Conservation (phyloP, 192 early-diverging fungal species). For the Backusella luteola region DNA sequence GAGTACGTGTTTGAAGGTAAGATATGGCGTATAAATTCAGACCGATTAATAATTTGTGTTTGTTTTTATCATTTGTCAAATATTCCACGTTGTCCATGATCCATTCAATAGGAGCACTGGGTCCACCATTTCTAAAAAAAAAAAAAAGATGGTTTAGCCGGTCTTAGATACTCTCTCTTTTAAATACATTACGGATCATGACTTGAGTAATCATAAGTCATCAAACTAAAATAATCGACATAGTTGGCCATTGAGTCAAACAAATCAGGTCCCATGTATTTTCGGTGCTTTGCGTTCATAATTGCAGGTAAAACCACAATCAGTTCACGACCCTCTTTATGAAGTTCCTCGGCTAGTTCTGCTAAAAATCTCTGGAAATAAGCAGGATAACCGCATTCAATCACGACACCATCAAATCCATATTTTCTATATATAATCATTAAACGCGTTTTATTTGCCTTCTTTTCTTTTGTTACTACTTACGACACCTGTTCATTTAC, state of each 20-base stretch:
- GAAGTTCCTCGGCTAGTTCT: conserved; percentile 11
- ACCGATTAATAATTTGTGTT: conserved; percentile 36
- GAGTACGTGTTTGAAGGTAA: conserved; percentile 3
- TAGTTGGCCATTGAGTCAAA: conserved; percentile 20
- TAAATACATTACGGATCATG: conserved; percentile 5
- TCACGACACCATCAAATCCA: conserved; percentile 33
- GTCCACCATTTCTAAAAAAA: conserved; percentile 29
- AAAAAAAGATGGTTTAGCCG: neutral
- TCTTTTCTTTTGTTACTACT: neutral
- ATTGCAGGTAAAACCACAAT: conserved; percentile 34
- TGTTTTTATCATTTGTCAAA: conserved; percentile 26
- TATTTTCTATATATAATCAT: conserved; percentile 23
- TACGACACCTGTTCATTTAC: conserved; percentile 31
- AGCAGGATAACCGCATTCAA: conserved; percentile 29
- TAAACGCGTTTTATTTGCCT: neutral
- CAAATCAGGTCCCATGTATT: conserved; percentile 15
- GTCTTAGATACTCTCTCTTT: neutral
- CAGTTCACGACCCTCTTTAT: conserved; percentile 17
- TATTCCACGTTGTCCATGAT: conserved; percentile 37
- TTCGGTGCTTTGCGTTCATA: conserved; percentile 13
- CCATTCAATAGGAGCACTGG: conserved; percentile 39
- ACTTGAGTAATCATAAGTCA: conserved; percentile 42
- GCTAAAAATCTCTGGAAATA: conserved; percentile 21
- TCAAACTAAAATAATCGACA: conserved; percentile 38
- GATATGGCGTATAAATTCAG: conserved; percentile 36